Evolutionary conservation across 768 basidiomycete genomes (phyloP).

Genomic region (Boletus subparvulus): DNA sequence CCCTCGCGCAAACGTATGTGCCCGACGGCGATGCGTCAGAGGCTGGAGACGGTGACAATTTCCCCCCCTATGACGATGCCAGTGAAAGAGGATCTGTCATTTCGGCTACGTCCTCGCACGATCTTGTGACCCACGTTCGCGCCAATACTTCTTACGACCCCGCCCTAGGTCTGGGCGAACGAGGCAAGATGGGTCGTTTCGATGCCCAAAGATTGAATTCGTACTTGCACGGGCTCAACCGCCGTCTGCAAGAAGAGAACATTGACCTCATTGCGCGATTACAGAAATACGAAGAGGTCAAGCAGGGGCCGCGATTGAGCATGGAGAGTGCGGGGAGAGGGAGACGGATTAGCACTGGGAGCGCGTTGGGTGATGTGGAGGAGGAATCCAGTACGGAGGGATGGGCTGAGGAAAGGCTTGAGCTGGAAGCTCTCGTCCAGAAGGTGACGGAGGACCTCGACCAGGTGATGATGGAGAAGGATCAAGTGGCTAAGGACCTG

Average conservation of each 20-base stretch:
- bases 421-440: constrained; percentile 48
- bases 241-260: constrained; percentile 84
- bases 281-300: constrained; percentile 50
- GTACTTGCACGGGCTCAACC: constrained; percentile 84
- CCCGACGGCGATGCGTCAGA: constrained; percentile 37
- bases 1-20: constrained; percentile 55
- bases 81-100: constrained; percentile 66
- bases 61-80: constrained; percentile 40
- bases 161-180: constrained; percentile 68
- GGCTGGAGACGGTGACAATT: constrained; percentile 23
- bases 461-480: constrained; percentile 46
- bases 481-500: constrained; percentile 45
- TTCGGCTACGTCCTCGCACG: constrained; percentile 85
- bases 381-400: constrained; percentile 64
- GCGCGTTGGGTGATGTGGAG: constrained; percentile 55
- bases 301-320: constrained; percentile 28
- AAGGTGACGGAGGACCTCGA: constrained; percentile 34
- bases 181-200: constrained; percentile 71
- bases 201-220: constrained; percentile 83
- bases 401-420: constrained; percentile 71
- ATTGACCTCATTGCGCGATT: constrained; percentile 58
- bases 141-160: constrained; percentile 90
- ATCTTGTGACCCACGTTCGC: constrained; percentile 73
- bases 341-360: constrained; percentile 53
- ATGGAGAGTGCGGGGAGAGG: constrained; percentile 35